Percentiles rank a stretch among this genome's conserved stretches.
These are phyloP conservation scores for Geoglossum cookeanum DNA, from an alignment of 2,329 filamentous ascomycete genomes.

Conservation along the genomic window DNA sequence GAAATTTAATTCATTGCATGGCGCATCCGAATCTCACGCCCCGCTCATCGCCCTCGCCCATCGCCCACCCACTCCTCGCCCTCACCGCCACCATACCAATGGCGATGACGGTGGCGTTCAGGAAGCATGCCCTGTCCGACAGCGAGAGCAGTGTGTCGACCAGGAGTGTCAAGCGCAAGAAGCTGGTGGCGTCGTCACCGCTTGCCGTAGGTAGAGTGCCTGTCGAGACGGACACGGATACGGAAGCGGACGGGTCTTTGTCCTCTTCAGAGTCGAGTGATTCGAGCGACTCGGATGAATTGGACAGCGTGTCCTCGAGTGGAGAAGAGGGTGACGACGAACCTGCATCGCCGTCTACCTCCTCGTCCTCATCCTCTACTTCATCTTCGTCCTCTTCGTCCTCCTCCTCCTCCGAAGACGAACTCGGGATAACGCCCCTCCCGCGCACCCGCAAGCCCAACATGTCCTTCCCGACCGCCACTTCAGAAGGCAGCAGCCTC, in stretches of 20 bases:
- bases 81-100: not conserved
- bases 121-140: not conserved
- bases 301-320: not conserved
- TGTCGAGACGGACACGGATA: not conserved
- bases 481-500: conserved; percentile 3
- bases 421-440: conserved; percentile 1
- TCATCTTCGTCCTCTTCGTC: not conserved
- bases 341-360: not conserved
- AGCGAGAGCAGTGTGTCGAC: not conserved
- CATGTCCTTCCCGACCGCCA: not conserved
- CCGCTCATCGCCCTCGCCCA: not conserved
- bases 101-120: not conserved
- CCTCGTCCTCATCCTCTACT: not conserved
- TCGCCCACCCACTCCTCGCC: not conserved
- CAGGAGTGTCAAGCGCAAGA: not conserved
- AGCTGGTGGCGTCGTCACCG: not conserved
- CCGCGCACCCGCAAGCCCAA: conserved; percentile 2
- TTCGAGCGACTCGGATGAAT: not conserved
- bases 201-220: not conserved
- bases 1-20: not conserved
- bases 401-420: not conserved
- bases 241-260: not conserved
- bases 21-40: not conserved
- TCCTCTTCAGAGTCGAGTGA: not conserved
- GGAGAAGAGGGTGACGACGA: not conserved